A percentile compares a stretch with the other conserved stretches of the same genome.
Evolutionary conservation across 129 eudicot genomes (phyloP).

Genomic region (Chrysanthemum lavandulifolium): DNA sequence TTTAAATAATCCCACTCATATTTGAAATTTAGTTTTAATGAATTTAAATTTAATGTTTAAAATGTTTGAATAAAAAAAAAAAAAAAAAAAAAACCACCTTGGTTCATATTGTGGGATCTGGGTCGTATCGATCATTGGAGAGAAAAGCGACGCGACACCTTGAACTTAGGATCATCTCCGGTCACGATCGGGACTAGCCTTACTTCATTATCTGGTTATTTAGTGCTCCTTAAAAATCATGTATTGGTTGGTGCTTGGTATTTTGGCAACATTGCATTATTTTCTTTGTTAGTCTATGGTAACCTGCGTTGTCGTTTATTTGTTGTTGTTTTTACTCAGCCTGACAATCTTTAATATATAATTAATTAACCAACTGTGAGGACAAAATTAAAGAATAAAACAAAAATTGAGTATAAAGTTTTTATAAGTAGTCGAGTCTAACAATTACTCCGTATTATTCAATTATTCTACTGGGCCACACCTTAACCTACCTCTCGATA

Average conservation of each 20-base stretch:
- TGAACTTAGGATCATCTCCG: too few relatives aligned
- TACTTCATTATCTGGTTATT: too few relatives aligned
- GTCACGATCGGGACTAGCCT: too few relatives aligned
- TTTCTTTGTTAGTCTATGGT: not conserved
- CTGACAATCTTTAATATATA: not conserved
- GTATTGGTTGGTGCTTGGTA: not conserved
- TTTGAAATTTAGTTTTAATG: too few relatives aligned
- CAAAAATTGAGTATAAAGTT: not conserved
- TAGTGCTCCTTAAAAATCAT: too few relatives aligned
- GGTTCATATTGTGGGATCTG: too few relatives aligned
- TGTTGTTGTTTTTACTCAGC: not conserved
- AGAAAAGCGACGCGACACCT: too few relatives aligned
- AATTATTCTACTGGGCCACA: conserved; percentile 15
- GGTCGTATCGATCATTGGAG: too few relatives aligned
- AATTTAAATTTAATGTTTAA: too few relatives aligned
- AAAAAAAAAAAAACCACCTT: too few relatives aligned
- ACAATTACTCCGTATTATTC: not conserved
- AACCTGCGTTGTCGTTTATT: not conserved
- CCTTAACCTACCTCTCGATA: conserved; percentile 19
- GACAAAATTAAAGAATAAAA: conserved; percentile 33
- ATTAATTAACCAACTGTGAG: not conserved
- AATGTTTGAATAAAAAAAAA: too few relatives aligned
- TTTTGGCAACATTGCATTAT: not conserved
- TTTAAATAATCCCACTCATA: too few relatives aligned
- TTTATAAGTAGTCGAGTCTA: not conserved